These are phyloP conservation scores for Penstemon eatonii DNA, from an alignment of 257 asterid species.

Conservation along the genomic window DNA sequence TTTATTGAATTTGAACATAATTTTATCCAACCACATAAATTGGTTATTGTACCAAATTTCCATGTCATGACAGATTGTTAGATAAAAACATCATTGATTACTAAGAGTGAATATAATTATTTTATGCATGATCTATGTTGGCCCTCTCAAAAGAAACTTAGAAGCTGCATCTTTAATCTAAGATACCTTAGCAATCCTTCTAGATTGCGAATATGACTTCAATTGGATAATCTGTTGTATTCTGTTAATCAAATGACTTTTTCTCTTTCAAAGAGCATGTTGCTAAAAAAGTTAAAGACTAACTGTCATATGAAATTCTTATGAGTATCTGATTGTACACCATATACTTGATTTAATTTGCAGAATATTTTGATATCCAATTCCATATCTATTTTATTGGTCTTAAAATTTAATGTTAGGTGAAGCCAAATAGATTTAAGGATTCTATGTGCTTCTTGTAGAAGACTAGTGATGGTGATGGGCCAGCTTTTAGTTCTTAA, in stretches of 20 bases:
- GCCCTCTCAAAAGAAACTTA: no score
- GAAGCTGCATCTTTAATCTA: no score
- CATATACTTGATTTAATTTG: not conserved
- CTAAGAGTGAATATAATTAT: no score
- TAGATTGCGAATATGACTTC: not conserved
- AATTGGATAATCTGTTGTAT: not conserved
- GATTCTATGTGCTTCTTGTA: no score
- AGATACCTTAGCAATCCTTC: no score
- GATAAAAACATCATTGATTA: no score
- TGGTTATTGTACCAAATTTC: no score
- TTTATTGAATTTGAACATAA: no score
- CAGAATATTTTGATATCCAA: not conserved
- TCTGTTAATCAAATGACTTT: slow-evolving; percentile 1
- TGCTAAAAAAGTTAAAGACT: slow-evolving; percentile 6
- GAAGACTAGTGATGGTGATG: not conserved
- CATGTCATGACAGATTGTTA: no score
- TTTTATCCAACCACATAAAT: no score
- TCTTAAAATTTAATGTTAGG: not conserved
- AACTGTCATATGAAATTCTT: slow-evolving; percentile 2
- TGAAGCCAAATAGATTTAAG: no score
- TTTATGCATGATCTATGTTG: no score
- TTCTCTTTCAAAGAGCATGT: not conserved
- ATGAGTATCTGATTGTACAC: not conserved
- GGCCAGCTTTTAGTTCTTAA: not conserved
- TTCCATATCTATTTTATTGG: slow-evolving; percentile 1